These are phyloP conservation scores for Lactarius psammicola DNA, from an alignment of 768 basidiomycete genomes.

Conservation along the genomic window DNA sequence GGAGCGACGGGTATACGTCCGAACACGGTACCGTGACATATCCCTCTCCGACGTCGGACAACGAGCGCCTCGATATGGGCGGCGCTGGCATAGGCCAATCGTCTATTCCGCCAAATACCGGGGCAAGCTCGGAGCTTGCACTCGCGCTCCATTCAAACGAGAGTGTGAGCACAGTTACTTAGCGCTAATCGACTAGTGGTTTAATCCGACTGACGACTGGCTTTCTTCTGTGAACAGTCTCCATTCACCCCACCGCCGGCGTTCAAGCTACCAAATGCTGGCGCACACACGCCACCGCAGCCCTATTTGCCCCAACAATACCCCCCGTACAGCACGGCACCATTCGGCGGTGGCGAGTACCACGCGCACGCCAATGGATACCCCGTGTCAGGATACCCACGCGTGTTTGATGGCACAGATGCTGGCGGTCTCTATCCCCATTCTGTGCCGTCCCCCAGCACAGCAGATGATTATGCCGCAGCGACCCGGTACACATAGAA, in stretches of 20 bases:
- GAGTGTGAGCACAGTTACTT: constrained; percentile 11
- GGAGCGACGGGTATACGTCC: constrained; percentile 25
- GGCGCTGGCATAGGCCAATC: constrained; percentile 6
- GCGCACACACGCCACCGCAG: constrained; percentile 1
- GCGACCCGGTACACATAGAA: constrained; percentile 19
- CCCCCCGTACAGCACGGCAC: constrained; percentile 1
- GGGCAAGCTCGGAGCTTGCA: constrained; percentile 24
- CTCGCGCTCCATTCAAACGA: constrained; percentile 25
- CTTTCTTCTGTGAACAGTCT: background rate
- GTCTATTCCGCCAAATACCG: constrained; percentile 3
- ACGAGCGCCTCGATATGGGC: constrained; percentile 20
- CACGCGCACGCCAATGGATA: constrained; percentile 21
- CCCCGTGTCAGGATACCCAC: constrained; percentile 7
- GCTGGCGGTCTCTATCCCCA: constrained; percentile 9
- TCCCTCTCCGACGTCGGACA: constrained; percentile 26
- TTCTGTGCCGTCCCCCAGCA: constrained; percentile 9
- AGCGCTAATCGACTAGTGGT: background rate
- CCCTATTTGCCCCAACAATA: constrained; percentile 17
- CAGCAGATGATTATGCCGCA: constrained; percentile 17
- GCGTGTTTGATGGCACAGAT: constrained; percentile 15
- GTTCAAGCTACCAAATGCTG: constrained; percentile 23
- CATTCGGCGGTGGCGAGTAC: constrained; percentile 14
- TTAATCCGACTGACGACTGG: background rate
- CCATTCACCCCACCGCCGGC: constrained; percentile 22
- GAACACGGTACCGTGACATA: constrained; percentile 26